Evolutionary conservation across 108 stramenopile genomes (phyloP), one percentile per base, ranked within the genome.

Genomic region (Cyclotella baltica): DNA sequence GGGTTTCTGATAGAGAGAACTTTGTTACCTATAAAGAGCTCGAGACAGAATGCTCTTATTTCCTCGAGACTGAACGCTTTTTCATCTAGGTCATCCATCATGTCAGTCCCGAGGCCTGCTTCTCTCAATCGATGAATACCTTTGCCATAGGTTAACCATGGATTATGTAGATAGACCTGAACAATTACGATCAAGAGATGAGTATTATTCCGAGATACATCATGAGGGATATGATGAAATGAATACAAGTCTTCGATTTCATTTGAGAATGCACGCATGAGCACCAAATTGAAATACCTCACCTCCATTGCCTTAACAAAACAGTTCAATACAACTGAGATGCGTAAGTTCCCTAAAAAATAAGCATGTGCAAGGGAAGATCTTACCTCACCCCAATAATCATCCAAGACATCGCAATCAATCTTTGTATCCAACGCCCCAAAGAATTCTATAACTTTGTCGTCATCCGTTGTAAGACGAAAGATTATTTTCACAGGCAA

Each of bases 401-500:
- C 85, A 72, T 86, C 88, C 50, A 88, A 51, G 22, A 86, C 88
- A 65, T 88, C 88, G 34, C 58, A 52, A 36, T 88, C 79, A 50
- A 77, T 1, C 56, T 81, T 72, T 9, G 25, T 52, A 59, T 77
- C 70, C 47, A 81, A 37, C 16, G 71, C 56, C 27, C 77, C 76
- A 65, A 81, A 85, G 55, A 86, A 64, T 5, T 78, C 57, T 40
- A 77, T 62, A 22, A 82, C 76, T 5, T 25, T 16, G 9, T 83
- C 76, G 9, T 72, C 50, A 65, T 86, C 76, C 30, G 85, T 86
- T 57, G 77, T 77, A 3, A 86, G 62, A 2, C 81, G 35, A 36
- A 82, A 38, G 28, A 86, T 64, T 18, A 72, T 51, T 73, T 56
- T 78, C 2, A 77, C 81, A n/a, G 85, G 85, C 0, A 82, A 35